Conservation (phyloP, 208 protist genomes). For the Crithidia acanthocephali region DNA sequence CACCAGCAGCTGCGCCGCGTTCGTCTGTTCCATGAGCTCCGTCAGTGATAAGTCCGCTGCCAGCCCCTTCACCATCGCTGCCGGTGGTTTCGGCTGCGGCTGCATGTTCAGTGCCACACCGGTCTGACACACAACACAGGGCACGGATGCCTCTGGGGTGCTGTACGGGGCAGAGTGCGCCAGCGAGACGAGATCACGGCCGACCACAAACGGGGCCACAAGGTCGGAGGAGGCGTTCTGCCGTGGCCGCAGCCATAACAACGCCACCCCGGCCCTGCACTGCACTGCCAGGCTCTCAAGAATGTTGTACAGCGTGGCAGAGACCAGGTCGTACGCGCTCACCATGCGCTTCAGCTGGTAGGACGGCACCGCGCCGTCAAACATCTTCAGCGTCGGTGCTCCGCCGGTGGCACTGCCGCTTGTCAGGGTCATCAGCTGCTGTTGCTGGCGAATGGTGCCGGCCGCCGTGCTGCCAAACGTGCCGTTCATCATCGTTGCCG, state of each 20-base stretch:
- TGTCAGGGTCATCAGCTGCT: conserved; percentile 1
- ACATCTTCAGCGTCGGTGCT: conserved; percentile 40
- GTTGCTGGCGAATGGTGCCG: neutral
- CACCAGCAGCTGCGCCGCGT: conserved; percentile 81
- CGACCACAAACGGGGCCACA: conserved; percentile 88
- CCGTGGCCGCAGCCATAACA: conserved; percentile 82
- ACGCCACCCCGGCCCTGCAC: conserved; percentile 61
- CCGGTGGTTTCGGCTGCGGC: conserved; percentile 30
- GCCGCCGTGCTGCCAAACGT: neutral
- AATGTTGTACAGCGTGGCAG: conserved; percentile 78
- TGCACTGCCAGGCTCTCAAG: conserved; percentile 85
- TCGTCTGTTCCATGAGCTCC: conserved; percentile 73
- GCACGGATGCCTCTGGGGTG: conserved; percentile 71
- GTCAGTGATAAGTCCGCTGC: conserved; percentile 47
- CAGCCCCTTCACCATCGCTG: neutral
- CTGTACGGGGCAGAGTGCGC: conserved; percentile 78
- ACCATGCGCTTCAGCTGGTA: conserved; percentile 74
- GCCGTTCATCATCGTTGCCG: conserved; percentile 8
- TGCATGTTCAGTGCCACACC: conserved; percentile 85
- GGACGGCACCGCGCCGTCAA: conserved; percentile 62
- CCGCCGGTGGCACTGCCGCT: neutral
- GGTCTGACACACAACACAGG: conserved; percentile 71
- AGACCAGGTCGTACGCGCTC: conserved; percentile 78
- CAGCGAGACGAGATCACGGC: conserved; percentile 64
- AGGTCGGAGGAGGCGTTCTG: conserved; percentile 76